Evolutionary conservation across 2,329 filamentous ascomycete genomes (phyloP).

Genomic region (Trichoderma guizhouense): DNA sequence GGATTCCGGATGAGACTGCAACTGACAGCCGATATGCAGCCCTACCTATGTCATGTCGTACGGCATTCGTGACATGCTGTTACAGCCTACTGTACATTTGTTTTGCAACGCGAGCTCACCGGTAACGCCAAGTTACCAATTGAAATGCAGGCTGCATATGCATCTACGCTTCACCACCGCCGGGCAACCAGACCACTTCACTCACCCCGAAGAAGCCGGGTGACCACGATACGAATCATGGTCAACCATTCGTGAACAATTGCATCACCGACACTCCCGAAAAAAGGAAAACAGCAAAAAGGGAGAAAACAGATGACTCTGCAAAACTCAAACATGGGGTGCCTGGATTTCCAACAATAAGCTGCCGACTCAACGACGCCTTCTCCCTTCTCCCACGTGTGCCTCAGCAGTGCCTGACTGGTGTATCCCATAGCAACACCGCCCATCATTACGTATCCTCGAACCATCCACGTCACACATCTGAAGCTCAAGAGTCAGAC

Average conservation of each 20-base stretch:
- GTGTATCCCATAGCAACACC: not conserved
- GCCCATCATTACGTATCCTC: slow-evolving; percentile 3
- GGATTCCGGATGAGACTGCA: not conserved
- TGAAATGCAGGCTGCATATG: not conserved
- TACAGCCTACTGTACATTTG: not conserved
- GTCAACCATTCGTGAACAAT: not conserved
- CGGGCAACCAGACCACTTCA: not conserved
- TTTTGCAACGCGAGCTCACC: not conserved
- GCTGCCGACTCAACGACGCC: not conserved
- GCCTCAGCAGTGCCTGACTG: slow-evolving; percentile 3
- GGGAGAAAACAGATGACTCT: not conserved
- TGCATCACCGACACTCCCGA: not conserved
- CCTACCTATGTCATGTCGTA: slow-evolving; percentile 6
- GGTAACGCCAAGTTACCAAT: not conserved
- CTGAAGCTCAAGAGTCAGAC: slow-evolving; percentile 1
- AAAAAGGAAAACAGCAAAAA: not conserved
- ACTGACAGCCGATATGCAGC: not conserved
- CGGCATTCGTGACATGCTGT: not conserved
- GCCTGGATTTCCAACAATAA: not conserved
- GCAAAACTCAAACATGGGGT: not conserved
- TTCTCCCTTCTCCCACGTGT: slow-evolving; percentile 4
- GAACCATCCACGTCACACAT: slow-evolving; percentile 1
- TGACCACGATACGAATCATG: not conserved
- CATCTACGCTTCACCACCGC: not conserved
- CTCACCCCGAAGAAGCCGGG: not conserved